Base-by-base conservation (phyloP, 768 basidiomycete genomes). In the Chalciporus chontae region DNA sequence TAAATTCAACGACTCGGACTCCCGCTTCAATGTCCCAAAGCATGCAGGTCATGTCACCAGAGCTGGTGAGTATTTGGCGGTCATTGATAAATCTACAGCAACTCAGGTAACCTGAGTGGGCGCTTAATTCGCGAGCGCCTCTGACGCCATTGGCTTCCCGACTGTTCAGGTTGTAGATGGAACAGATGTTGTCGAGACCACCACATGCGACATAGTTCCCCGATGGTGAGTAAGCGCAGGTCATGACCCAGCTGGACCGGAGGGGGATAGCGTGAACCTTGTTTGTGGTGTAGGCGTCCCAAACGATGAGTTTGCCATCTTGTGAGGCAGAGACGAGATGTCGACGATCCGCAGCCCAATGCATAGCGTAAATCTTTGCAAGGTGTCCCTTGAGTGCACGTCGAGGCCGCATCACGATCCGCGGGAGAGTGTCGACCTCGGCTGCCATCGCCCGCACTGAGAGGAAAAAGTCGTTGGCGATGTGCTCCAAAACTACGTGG, bases 271-370 rank as follows among this genome's bases (percentile, higher is more conserved):
- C 95, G 66, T 99, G 96, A 52, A 99, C 95, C 77, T 99, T 99
- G 81, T 99, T 99, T 51, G 94, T 96, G n/a, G 95, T 98, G 72
- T 98, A 98, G 44, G 95, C 95, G 71, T 99, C 95, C 95, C 95
- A 99, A 47, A 99, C 95, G 66, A 99, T 98, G 51, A 99, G 82
- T 71, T 99, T 99, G 46, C 95, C 95, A 66, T 99, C 95, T 69
- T 99, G 95, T 3, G 95, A 98, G n/a, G 95, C 95, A 14, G 96
- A 98, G 31, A 99, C 95, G 53, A 99, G 83, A 76, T 99, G 95
- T 62, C 96, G 80, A 64, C 93, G 83, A 76, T 99, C 95, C 45
- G 89, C 85, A 29, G 95, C 89, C 96, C 96, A 99, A 71, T 99
- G 96, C 90, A 99, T 96, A 42, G 95, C 95, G 69, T 99, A 99